Evolutionary conservation across 192 early-diverging fungal species (phyloP).

Genomic region (Gaertneriomyces semiglobifer): DNA sequence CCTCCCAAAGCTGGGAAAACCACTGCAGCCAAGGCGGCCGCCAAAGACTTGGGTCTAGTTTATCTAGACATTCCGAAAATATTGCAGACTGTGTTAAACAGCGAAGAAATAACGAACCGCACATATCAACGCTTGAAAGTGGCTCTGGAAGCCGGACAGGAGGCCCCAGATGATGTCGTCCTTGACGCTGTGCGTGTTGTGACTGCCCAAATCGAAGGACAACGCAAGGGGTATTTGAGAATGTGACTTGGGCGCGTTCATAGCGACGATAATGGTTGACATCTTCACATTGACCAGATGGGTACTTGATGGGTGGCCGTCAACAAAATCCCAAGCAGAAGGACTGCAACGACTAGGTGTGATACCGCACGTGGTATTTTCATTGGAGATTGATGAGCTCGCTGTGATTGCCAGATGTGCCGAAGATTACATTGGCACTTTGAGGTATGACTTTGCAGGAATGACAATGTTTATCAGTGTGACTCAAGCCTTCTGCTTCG

Average conservation of each 20-base stretch:
- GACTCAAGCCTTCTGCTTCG: not conserved
- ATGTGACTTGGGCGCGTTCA: not conserved
- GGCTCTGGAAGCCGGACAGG: constrained; percentile 31
- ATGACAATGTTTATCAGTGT: no score
- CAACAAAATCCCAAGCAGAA: constrained; percentile 40
- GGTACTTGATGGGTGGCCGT: constrained; percentile 56
- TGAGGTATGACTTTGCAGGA: not conserved
- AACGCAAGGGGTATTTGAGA: constrained; percentile 35
- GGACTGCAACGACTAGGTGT: constrained; percentile 42
- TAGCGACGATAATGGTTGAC: constrained; percentile 16
- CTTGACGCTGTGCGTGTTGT: constrained; percentile 38
- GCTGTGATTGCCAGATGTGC: constrained; percentile 19
- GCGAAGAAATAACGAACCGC: constrained; percentile 18
- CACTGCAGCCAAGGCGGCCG: constrained; percentile 28
- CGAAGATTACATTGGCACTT: not conserved
- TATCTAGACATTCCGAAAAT: constrained; percentile 38
- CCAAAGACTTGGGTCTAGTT: constrained; percentile 36
- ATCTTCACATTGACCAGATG: constrained; percentile 29
- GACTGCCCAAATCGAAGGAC: constrained; percentile 39
- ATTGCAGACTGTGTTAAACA: constrained; percentile 40
- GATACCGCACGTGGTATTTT: constrained; percentile 43
- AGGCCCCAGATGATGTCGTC: constrained; percentile 33
- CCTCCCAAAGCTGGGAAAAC: constrained; percentile 48
- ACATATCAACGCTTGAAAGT: constrained; percentile 23
- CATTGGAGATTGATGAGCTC: constrained; percentile 32